Evolutionary conservation across 495 filamentous ascomycete species (phyloP), one percentile per base, ranked within the genome.

Genomic region (Penicillium lividum): DNA sequence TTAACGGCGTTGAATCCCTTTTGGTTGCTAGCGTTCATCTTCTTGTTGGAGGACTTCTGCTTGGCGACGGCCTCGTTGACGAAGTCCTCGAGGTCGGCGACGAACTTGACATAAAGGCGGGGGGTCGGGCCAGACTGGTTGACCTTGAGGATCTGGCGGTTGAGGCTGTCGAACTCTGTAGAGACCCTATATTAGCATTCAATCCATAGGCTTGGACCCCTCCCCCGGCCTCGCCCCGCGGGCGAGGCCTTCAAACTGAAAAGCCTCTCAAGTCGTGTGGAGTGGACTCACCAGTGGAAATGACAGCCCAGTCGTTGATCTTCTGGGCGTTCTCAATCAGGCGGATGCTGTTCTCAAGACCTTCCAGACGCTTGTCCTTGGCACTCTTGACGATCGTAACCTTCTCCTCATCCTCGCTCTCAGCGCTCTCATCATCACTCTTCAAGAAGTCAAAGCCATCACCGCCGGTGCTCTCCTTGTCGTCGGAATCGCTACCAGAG

Each of bases 1-100:
- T 97, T 96, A 62, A 98, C 89, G 50, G 91, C 90, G 68, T 97
- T 99, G 65, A 99, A 83, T 66, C 92, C 91, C 78, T 92, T 90
- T 57, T 92, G 87, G 67, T 92, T 95, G 69, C 89, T 92, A 42
- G 93, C 91, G 74, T 97, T 99, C 93, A 98, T 96, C 82, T 97
- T 98, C 86, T 95, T 96, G 51, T 89, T 88, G 7, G 92, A 88
- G 60, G 93, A 89, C 51, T 98, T 99, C 73, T 96, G 91, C 80
- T 97, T 97, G 66, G 89, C 82, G 56, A 92, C 84, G 15, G 92
- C 88, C 77, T 98, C 95, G 71, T 92, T 92, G 86, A 97, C 89
- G 72, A 89, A 88, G 71, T 97, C 93, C 78, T 99, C 95, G 44
- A 99, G 80, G 65, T 98, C 93, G 60, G 93, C 86, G 64, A 99